Base-by-base conservation (phyloP, 257 asterid genomes). In the Capsicum pubescens region DNA sequence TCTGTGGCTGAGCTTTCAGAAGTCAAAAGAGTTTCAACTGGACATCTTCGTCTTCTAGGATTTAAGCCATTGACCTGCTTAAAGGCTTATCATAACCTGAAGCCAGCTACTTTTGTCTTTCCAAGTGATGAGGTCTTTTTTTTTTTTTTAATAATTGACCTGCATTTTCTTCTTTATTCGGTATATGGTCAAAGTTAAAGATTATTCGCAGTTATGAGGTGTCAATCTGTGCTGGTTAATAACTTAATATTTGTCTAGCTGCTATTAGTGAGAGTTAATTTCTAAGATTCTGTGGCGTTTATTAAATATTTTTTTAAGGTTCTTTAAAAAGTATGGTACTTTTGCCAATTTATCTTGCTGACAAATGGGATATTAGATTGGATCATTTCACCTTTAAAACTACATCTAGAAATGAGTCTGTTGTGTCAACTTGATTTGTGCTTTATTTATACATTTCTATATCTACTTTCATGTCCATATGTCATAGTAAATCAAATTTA, bases 61-160 rank as follows among this genome's bases (percentile, higher is more conserved):
- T 96, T 96, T 97, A 96, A 96, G 93, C 95, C 98, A 16, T 87
- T 96, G 86, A 91, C 94, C 89, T 94, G 95, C 91, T 90, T 96
- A 70, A 90, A 91, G 88, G 95, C 92, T 84, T 93, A 93, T 87
- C 94, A 96, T 91, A 96, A 96, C 91, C 89, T 94, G 90, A 92
- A 90, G 93, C 99, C 99, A 81, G 91, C 99, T 61, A 93, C 98
- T 86, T 94, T 96, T 88, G 86, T 93, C 84, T 94, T 91, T 84
- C 99, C 99, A 13, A 92, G 97, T 82, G 99, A 96, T 79, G 98
- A 96, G 98, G 99, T 95, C 19, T 39, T 76, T 35, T 76, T 54
- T 52, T 26, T 76, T 35, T 52, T 32, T 52, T 76, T 63, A 21
- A 76, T 76, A 76, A 50, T 21, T 7, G 46, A 12, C 48, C 21